Conservation (phyloP, 352 stramenopile genomes). For the Phytophthora crassamura region DNA sequence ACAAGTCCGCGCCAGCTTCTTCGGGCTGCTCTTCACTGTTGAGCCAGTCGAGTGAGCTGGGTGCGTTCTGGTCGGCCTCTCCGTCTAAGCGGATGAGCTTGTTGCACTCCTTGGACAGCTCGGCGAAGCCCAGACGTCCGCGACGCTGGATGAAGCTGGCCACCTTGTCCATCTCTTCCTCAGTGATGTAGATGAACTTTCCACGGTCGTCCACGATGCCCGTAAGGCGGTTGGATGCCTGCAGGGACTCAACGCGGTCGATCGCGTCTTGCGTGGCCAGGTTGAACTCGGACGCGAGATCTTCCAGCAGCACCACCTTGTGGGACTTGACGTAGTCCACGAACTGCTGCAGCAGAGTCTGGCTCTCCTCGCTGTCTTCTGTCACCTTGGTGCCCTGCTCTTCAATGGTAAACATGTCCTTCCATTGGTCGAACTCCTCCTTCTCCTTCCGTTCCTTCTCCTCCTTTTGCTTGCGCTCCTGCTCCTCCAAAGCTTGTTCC, state of each 20-base stretch:
- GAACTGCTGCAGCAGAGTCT: conserved; percentile 72
- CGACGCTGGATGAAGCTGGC: conserved; percentile 74
- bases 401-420: conserved; percentile 77
- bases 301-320: conserved; percentile 82
- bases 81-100: conserved; percentile 74
- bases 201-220: conserved; percentile 81
- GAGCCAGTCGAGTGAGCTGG: conserved; percentile 50
- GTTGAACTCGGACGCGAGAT: conserved; percentile 71
- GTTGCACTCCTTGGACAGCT: conserved; percentile 83
- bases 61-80: conserved; percentile 40
- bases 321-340: conserved; percentile 76
- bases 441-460: conserved; percentile 71
- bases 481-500: conserved; percentile 57
- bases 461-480: conserved; percentile 48
- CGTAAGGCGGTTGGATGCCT: conserved; percentile 61
- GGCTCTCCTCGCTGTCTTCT: conserved; percentile 68
- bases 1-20: conserved; percentile 25
- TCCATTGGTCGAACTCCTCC: conserved; percentile 82
- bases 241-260: conserved; percentile 63
- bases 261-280: conserved; percentile 75
- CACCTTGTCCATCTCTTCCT: conserved; percentile 81
- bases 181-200: conserved; percentile 86
- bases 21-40: conserved; percentile 40
- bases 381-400: conserved; percentile 61
- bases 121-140: conserved; percentile 63